phyloP scores from a whole-genome alignment of 2,329 filamentous ascomycete genomes.

The Elsinoe necatrix region DNA sequence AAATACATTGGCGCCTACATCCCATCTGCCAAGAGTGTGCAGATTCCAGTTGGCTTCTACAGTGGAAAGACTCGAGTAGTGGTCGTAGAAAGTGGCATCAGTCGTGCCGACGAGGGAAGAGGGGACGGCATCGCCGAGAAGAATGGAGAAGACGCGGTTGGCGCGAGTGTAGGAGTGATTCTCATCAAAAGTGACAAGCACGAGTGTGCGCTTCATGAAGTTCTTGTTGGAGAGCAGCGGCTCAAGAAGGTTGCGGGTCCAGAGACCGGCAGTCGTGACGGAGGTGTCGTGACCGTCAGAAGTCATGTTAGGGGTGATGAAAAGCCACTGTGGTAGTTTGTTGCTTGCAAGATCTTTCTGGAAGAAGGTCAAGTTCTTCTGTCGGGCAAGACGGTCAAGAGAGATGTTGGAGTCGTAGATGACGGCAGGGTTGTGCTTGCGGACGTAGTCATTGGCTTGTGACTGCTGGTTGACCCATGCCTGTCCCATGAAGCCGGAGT shows the following conservation, averaged over 20 bases:
- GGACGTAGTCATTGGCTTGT: conserved; percentile 65
- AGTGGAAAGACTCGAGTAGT: conserved; percentile 39
- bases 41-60: conserved; percentile 41
- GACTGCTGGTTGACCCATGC: conserved; percentile 57
- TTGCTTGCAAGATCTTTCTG: conserved; percentile 55
- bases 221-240: conserved; percentile 60
- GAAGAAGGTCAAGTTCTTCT: conserved; percentile 68
- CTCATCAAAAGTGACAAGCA: conserved; percentile 73
- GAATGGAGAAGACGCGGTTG: conserved; percentile 62
- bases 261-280: conserved; percentile 59
- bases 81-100: conserved; percentile 52
- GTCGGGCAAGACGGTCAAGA: conserved; percentile 52
- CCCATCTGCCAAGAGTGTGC: conserved; percentile 39
- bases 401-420: conserved; percentile 56
- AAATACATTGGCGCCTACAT: conserved; percentile 41
- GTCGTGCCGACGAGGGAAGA: conserved; percentile 55
- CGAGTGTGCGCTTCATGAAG: conserved; percentile 68
- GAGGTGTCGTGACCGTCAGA: conserved; percentile 67
- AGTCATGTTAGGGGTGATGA: conserved; percentile 63
- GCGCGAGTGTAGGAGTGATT: conserved; percentile 58
- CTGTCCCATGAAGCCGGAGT: conserved; percentile 59
- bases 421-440: conserved; percentile 66
- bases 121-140: conserved; percentile 68
- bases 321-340: conserved; percentile 62
- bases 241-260: conserved; percentile 59